Evolutionary conservation across 1,284 basidiomycete genomes (phyloP), one percentile per base, ranked within the genome.

Genomic region (Tylopilus sp.): DNA sequence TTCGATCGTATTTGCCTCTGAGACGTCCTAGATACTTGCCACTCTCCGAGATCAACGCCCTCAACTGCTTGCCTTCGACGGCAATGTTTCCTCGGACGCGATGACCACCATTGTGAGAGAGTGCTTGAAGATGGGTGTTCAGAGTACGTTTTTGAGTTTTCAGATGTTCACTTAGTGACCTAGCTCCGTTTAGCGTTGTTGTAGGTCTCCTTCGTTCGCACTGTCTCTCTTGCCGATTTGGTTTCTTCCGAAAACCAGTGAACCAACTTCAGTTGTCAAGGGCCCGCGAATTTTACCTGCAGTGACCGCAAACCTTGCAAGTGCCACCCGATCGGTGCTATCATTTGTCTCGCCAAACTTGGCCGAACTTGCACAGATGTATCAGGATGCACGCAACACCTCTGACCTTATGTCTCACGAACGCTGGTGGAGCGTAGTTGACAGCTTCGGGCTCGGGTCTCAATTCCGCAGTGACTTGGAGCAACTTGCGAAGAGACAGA

Each of bases 241-340:
- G 21, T 36, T 36, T 13, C 21, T 21, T 21, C 19, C 19, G 11
- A 36, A 49, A 59, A 43, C 37, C 53, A 86, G 84, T 59, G 85
- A 98, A 68, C 94, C 95, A 1, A 98, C 95, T 0, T 96, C 93
- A 0, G 75, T 88, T 10, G 70, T 77, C 28, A 98, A 97, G 70
- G 85, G 89, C 3, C 72, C 74, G 2, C 73, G 76, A 2, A 80
- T 97, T 39, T 63, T 95, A 9, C 77, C 82, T 0, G 83, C 87
- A 1, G 70, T 95, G 47, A 57, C 67, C 12, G 58, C 71, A 6
- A 65, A 68, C 38, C 41, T 72, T 12, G 39, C 57, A 46, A 49
- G 49, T 16, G 44, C 58, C 33, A 51, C 53, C 12, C 59, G 57
- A 35, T 63, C 82, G 3, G 78, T 81, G 2, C 72, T 93, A 33